A percentile compares a stretch with the other conserved stretches of the same genome.
Conservation (phyloP, 2,329 filamentous ascomycete genomes). For the Fusarium decemcellulare region DNA sequence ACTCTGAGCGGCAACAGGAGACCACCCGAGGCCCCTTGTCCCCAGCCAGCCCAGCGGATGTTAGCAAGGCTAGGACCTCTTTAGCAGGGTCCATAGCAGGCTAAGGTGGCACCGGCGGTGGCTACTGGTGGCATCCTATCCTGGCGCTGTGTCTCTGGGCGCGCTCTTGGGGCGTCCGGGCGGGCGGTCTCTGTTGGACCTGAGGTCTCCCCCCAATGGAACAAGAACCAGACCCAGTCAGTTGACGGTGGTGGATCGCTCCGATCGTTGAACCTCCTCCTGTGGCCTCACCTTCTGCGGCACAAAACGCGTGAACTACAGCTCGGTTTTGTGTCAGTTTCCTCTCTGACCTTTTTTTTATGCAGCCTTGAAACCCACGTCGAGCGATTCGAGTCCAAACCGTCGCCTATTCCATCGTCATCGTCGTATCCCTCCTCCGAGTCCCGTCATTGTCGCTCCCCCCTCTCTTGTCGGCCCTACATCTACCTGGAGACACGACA, state of each 20-base stretch:
- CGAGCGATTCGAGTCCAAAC: slow-evolving; percentile 36
- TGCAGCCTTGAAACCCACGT: slow-evolving; percentile 47
- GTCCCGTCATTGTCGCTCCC: slow-evolving; percentile 16
- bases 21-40: slow-evolving; percentile 24
- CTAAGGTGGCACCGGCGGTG: slow-evolving; percentile 39
- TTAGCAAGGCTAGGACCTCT: slow-evolving; percentile 40
- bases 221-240: background rate
- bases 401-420: slow-evolving; percentile 31
- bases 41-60: slow-evolving; percentile 21
- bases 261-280: slow-evolving; percentile 46
- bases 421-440: slow-evolving; percentile 34
- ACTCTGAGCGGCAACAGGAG: slow-evolving; percentile 25
- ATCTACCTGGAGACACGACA: slow-evolving; percentile 27
- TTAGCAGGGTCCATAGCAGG: slow-evolving; percentile 32
- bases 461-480: slow-evolving; percentile 24
- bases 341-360: slow-evolving; percentile 44
- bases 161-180: slow-evolving; percentile 18
- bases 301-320: slow-evolving; percentile 50
- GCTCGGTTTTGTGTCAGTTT: slow-evolving; percentile 48
- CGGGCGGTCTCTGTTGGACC: slow-evolving; percentile 15
- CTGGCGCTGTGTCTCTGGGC: slow-evolving; percentile 39
- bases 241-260: slow-evolving; percentile 41
- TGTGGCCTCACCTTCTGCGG: slow-evolving; percentile 50
- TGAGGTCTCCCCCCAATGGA: no score
- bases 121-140: slow-evolving; percentile 41